Conservation (phyloP, 768 basidiomycete species). For the Sporobolomyces phaffii region DNA sequence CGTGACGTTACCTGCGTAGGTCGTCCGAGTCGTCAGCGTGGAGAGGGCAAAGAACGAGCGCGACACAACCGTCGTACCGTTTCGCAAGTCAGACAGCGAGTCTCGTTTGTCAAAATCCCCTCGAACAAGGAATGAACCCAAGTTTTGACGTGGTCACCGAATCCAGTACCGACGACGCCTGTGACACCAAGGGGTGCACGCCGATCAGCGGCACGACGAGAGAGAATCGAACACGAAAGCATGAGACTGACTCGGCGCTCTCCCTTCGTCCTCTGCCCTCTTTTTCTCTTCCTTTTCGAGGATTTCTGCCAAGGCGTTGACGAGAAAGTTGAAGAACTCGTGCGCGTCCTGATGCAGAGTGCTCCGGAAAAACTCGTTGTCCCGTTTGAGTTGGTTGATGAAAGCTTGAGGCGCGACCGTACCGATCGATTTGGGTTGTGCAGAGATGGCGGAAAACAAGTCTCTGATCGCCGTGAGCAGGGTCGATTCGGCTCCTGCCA, state of each 20-base stretch:
- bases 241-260: conserved; percentile 49
- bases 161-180: conserved; percentile 44
- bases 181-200: background rate
- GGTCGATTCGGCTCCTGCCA: conserved; percentile 49
- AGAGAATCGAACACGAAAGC: conserved; percentile 44
- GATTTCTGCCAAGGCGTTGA: conserved; percentile 81
- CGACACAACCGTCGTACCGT: too few species aligned
- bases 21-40: background rate
- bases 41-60: conserved; percentile 13
- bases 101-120: conserved; percentile 90
- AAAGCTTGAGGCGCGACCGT: conserved; percentile 83
- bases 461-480: conserved; percentile 89
- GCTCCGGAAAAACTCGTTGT: conserved; percentile 83
- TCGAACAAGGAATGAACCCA: conserved; percentile 90
- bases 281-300: conserved; percentile 40
- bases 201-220: conserved; percentile 38
- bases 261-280: conserved; percentile 22
- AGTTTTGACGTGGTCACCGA: conserved; percentile 50
- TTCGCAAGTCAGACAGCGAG: conserved; percentile 94
- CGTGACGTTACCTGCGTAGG: conserved; percentile 68
- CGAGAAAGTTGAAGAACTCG: conserved; percentile 88
- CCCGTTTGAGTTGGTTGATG: conserved; percentile 84
- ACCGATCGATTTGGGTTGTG: conserved; percentile 70
- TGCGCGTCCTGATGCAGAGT: conserved; percentile 98
- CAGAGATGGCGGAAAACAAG: conserved; percentile 77